Evolutionary conservation across 129 eudicot genomes (phyloP).

Genomic region (Flaveria trinervia): DNA sequence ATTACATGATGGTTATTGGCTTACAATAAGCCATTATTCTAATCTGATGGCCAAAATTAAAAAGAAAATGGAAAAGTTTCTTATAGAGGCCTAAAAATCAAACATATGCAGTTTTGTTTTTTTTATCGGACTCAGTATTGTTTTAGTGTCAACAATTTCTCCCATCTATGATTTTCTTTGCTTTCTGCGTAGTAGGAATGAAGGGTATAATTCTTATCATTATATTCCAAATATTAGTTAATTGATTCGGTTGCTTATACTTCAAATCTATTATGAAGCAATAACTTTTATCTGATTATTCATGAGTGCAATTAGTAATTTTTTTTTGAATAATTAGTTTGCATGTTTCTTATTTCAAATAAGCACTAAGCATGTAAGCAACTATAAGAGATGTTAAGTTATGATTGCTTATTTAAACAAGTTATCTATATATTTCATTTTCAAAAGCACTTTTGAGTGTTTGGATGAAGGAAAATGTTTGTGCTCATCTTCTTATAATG

Average conservation of each 20-base stretch:
- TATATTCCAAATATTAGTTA: not conserved
- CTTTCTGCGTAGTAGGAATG: slow-evolving; percentile 90
- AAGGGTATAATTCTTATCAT: slow-evolving; percentile 56
- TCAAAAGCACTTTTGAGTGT: not conserved
- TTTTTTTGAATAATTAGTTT: not conserved
- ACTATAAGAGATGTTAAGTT: not conserved
- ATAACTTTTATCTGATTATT: not conserved
- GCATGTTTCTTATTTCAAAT: not conserved
- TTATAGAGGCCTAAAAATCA: not conserved
- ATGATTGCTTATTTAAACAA: not conserved
- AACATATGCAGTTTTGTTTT: slow-evolving; percentile 52
- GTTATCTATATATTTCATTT: not conserved
- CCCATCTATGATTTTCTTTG: slow-evolving; percentile 91
- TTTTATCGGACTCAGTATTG: slow-evolving; percentile 77
- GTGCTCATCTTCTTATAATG: no score
- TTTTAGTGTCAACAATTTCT: slow-evolving; percentile 71
- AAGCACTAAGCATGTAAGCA: not conserved
- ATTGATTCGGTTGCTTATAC: no score
- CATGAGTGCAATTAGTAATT: not conserved
- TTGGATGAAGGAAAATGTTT: no score
- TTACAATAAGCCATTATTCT: not conserved
- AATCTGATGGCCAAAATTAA: not conserved
- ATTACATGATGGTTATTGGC: not conserved
- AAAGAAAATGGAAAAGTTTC: not conserved
- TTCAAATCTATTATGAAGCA: not conserved